Evolutionary conservation across 495 filamentous ascomycete species (phyloP), one percentile per base, ranked within the genome.

Genomic region (Tuber melanosporum): DNA sequence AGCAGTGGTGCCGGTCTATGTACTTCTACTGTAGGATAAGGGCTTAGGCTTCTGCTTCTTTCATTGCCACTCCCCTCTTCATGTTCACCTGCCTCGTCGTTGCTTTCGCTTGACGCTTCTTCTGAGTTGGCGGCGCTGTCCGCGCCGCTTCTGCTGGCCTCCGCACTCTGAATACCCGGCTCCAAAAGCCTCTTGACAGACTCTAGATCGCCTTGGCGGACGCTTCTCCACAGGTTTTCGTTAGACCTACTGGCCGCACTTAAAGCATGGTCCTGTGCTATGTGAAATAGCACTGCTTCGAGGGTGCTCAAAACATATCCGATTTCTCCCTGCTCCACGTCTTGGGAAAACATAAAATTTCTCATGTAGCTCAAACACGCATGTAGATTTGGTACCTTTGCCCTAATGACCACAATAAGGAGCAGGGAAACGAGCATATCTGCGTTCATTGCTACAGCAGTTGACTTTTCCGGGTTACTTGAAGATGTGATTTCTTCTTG

Each of bases 221-320:
- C 90, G 39, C 94, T 93, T 83, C 95, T 90, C 96, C 96, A 99
- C 17, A 99, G 85, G 9, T 90, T 89, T 82, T 91, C 91, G 83
- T 99, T 99, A 20, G 93, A 87, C 71, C 89, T 87, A 84, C 96
- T 99, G 17, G 94, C 92, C 81, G 90, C 91, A 75, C 93, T 89
- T 49, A 99, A 84, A 36, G 90, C 92, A 32, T 90, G 91, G 79
- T 97, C 94, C 42, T 90, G 90, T 36, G 91, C 88, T 26, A 99
- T 88, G 84, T 99, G 98, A 14, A 94, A 92, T 19, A 99, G 85
- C 7, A 99, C 96, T 0, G 93, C 96, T 85, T 99, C 96, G 72
- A 97, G 92, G 0, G 96, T 99, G 83, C 95, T 98, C 46, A 99
- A 86, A 9, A 97, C 94, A 85, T 99, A 99, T 41, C 96, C 96